Evolutionary conservation across 2,329 filamentous ascomycete species (phyloP), one percentile per base, ranked within the genome.

Genomic region (Pezicula neosporulosa): DNA sequence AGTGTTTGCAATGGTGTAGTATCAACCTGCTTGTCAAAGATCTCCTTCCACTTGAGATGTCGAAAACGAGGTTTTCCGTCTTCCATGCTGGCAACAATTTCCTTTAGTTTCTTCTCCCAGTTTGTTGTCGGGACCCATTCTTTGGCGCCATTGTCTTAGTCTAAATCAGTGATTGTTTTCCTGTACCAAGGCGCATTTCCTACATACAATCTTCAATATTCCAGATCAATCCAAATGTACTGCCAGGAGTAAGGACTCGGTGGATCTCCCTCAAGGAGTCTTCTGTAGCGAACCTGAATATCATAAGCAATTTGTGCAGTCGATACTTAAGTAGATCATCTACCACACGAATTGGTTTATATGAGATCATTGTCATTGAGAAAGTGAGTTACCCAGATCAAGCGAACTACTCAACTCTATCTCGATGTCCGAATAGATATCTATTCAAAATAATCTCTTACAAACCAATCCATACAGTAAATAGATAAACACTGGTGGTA

Each of bases 151-250:
- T 89, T 89, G 64, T 89, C 83, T 86, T 33, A 3, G 55, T 28
- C 47, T 18, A 16, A 27, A 24, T 50, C 38, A 54, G 55, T 55
- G 12, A 48, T 50, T 44, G 9, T 10, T 21, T 21, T 42, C n/a
- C 12, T 36, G 16, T 27, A 39, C 19, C 18, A 21, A 36, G 46
- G 5, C 42, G 13, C 30, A 51, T 33, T 7, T 18, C 33, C 45
- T 49, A 70, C 77, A 62, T 68, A 85, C 85, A 89, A 57, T 87
- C 83, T 65, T 89, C 86, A 53, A 85, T 73, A 60, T 89, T 90
- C 87, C 87, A 90, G 48, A 90, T 83, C 65, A 88, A 67, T 13
- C 82, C 86, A 27, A 90, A 72, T 27, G 74, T 73, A 6, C 78
- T 79, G 6, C 77, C 77, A 0, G 82, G 82, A 60, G 77, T 78